Evolutionary conservation across 805 yeast genomes (phyloP).

Genomic region (Barnettozyma sp.): DNA sequence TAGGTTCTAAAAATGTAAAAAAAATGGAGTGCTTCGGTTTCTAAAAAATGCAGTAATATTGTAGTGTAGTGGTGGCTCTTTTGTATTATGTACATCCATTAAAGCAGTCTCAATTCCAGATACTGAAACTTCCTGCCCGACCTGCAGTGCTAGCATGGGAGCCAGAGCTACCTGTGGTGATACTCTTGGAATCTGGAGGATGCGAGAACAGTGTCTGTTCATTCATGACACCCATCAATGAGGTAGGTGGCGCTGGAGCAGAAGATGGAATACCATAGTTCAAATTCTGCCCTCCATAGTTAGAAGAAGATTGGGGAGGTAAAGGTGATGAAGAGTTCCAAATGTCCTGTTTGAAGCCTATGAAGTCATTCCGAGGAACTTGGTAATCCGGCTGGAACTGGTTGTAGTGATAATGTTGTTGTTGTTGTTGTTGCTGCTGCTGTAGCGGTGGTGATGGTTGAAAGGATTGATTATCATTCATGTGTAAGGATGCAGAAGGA

Average conservation of each 20-base stretch:
- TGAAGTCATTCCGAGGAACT: constrained; percentile 5
- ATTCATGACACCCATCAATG: constrained; percentile 6
- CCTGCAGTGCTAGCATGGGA: not conserved
- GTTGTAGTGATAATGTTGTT: constrained; percentile 1
- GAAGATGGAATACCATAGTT: constrained; percentile 8
- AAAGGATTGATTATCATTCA: constrained; percentile 1
- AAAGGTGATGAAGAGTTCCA: constrained; percentile 10
- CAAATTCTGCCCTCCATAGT: constrained; percentile 2
- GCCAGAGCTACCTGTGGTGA: not conserved
- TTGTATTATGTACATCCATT: not conserved
- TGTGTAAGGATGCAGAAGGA: constrained; percentile 3
- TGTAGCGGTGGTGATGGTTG: no score
- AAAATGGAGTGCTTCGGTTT: no score
- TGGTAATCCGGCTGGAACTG: constrained; percentile 4
- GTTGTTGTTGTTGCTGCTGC: constrained; percentile 7
- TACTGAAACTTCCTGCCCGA: constrained; percentile 6
- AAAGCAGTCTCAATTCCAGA: constrained; percentile 5
- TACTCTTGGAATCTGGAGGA: not conserved
- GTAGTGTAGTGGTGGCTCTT: not conserved
- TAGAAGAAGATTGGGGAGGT: constrained; percentile 6
- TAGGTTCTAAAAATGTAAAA: no score
- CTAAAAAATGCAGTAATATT: no score
- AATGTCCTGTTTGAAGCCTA: constrained; percentile 14
- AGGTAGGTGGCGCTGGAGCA: constrained; percentile 3
- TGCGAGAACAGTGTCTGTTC: constrained; percentile 2